phyloP scores from a whole-genome alignment of 345 rosid genomes.

The Hevea brasiliensis region DNA sequence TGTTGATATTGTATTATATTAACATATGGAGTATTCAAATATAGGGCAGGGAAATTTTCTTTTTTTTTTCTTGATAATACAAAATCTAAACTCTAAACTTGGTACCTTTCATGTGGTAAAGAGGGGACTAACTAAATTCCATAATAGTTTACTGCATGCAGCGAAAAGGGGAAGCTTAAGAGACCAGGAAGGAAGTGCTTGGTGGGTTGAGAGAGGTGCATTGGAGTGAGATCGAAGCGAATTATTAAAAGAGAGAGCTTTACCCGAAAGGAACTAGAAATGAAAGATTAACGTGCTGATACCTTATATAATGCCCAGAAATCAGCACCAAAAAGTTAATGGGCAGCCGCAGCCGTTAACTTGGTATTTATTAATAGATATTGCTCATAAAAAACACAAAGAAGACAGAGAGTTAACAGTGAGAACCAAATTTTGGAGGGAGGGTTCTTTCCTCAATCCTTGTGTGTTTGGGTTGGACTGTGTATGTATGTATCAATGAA shows the following conservation, averaged over 20 bases:
- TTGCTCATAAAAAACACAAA: no score
- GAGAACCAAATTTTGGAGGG: no score
- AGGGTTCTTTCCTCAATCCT: no score
- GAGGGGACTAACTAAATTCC: neutral
- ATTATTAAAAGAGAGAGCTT: neutral
- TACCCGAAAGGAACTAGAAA: slow-evolving; percentile 1
- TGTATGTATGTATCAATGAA: no score
- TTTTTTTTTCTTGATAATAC: no score
- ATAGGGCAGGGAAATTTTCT: no score
- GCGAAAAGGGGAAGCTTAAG: slow-evolving; percentile 6
- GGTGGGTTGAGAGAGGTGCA: slow-evolving; percentile 14
- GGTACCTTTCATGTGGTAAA: neutral
- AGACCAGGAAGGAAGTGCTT: slow-evolving; percentile 24
- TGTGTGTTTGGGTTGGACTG: no score
- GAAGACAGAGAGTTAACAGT: no score
- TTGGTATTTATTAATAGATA: no score
- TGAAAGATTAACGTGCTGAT: slow-evolving; percentile 11
- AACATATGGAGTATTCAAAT: no score
- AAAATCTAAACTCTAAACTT: no score
- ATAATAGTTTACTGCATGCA: neutral
- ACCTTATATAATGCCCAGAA: slow-evolving; percentile 28
- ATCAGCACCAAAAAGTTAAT: slow-evolving; percentile 16
- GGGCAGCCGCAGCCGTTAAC: neutral
- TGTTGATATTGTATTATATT: no score
- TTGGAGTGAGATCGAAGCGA: slow-evolving; percentile 13